Evolutionary conservation across 1,284 basidiomycete species (phyloP), one percentile per base, ranked within the genome.

Genomic region (Heterobasidion occidentale): DNA sequence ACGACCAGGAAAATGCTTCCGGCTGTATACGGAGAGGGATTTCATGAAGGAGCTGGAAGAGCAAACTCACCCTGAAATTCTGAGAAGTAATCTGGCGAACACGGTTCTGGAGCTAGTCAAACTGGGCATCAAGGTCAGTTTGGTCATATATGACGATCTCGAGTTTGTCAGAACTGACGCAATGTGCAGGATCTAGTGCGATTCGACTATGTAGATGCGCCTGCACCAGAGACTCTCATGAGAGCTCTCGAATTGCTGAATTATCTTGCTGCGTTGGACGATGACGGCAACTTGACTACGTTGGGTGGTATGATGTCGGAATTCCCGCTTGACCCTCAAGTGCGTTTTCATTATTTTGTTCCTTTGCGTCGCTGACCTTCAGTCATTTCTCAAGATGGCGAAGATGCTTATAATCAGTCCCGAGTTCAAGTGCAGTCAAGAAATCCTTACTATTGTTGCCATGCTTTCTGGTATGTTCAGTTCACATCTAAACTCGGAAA

Each of bases 151-250:
- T 7, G 12, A n/a, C n/a, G n/a, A 42, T 42, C 12, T 42, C 38
- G 38, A 42, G 12, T 42, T 12, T 42, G 12, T 42, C 38, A 12
- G 8, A 55, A 12, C 35, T 53, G 49, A 34, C 33, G 35, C 34
- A 51, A 3, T 35, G 20, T 27, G n/a, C 44, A 92, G 86, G 92
- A 94, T 77, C 78, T 96, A 48, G 93, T 97, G 1, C 78, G 79
- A 59, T 97, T 97, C 64, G 96, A 98, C 71, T 98, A 97, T 66
- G 93, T 99, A 55, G 94, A 97, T 70, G 91, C 93, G 0, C 94
- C 95, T 0, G 96, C 97, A 5, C 96, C 96, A 4, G 97, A 99
- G 70, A 98, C 94, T 2, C 83, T 99, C 56, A 98, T 99, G 95
- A 88, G 97, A 58, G 97, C 96, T 3, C 76, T 99, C 53, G 97